A percentile compares a stretch with the other conserved stretches of the same genome.
phyloP scores from a whole-genome alignment of 768 basidiomycete genomes.

The Podaxis rugospora region DNA sequence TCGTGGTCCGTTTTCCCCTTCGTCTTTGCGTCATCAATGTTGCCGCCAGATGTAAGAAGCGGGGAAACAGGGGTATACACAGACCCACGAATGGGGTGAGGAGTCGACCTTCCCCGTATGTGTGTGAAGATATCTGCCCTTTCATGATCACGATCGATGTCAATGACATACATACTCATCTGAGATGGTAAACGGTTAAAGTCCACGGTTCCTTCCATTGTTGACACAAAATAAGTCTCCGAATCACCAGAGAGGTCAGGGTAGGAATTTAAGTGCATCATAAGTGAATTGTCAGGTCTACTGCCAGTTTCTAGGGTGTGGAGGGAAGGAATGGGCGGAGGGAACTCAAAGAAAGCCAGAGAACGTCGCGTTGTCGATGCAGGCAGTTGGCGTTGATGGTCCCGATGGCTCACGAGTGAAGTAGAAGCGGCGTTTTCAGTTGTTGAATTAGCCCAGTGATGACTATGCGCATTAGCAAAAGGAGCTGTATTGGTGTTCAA shows the following conservation, averaged over 20 bases:
- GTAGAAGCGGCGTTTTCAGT: background rate
- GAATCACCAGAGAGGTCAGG: conserved; percentile 7
- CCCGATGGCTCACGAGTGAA: background rate
- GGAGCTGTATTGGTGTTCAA: background rate
- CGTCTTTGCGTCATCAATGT: background rate
- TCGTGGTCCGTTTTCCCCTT: background rate
- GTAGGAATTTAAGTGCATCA: background rate
- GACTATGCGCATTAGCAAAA: background rate
- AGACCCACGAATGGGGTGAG: background rate
- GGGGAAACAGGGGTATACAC: background rate
- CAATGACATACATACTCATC: conserved; percentile 19
- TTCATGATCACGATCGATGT: conserved; percentile 18
- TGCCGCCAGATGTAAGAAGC: background rate
- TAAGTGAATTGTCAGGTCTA: background rate
- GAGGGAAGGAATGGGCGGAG: background rate
- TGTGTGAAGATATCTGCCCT: conserved; percentile 5
- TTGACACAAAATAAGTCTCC: conserved; percentile 19
- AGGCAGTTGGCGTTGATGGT: background rate
- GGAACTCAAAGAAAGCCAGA: background rate
- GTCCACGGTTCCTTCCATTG: conserved; percentile 24
- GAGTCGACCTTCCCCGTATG: conserved; percentile 10
- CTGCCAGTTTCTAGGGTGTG: background rate
- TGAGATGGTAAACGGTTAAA: conserved; percentile 41
- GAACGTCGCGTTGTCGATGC: background rate
- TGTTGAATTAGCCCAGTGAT: background rate